Base-by-base conservation (phyloP, 176 grass and related monocot genomes). In the Eleusine indica region DNA sequence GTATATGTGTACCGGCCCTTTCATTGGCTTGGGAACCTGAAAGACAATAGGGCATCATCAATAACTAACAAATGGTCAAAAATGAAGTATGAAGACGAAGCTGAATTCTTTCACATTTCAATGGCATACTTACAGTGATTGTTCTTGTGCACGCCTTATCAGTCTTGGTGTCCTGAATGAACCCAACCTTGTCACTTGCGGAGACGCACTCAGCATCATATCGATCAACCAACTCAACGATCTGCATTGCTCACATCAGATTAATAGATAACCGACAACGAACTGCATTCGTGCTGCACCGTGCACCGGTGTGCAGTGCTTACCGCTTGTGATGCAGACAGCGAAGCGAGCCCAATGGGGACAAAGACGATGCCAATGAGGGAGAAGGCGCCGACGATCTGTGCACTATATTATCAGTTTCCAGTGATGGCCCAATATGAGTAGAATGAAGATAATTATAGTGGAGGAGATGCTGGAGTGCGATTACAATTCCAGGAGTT, bases 1-100 rank as follows among this genome's bases (percentile, higher is more conserved):
- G 71, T 99, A 96, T 70, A 94, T 80, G 70, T 94, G 89, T 87
- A 99, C 66, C 19, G 96, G 96, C 44, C 87, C 85, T 54, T 90
- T 91, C 91, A 96, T 96, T 1, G 68, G 73, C 56, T 92, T 96
- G 0, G 93, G 96, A 22, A 99, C 90, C 96, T 96, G 87, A 86
- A 96, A 90, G 6, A 79, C 68, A 39, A 30, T 15, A 48, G 18
- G 18, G 35, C 18, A 37, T 12, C 19, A 72, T 35, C 35, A 39
- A 3, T 57, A 57, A 9, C 46, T 71, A 19, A 57, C 17, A 57
- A 25, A 75, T 80, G 25, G 39, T 71, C 10, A 52, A 60, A 35
- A 21, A 48, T 14, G 22, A 84, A 39, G 12, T 2, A 35, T 72
- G 40, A 30, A 13, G 29, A 13, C 30, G 25, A 13, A 80, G 30